Evolutionary conservation across 768 basidiomycete species (phyloP).

Genomic region (Boletus subparvulus): DNA sequence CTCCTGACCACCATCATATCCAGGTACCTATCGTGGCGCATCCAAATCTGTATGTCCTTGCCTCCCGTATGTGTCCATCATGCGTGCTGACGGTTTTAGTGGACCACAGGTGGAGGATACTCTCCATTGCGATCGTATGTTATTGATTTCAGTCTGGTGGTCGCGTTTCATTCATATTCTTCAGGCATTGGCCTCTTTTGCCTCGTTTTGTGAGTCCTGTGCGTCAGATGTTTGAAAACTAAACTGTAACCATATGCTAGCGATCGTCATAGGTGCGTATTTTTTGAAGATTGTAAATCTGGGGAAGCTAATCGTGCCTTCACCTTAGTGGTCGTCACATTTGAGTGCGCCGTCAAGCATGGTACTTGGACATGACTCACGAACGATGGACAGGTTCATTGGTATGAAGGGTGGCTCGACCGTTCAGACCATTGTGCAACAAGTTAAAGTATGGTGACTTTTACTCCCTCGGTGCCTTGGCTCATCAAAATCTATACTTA

Average conservation of each 20-base stretch:
- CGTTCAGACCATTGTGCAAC: neutral
- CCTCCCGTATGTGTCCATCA: neutral
- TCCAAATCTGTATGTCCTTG: neutral
- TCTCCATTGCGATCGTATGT: constrained; percentile 1
- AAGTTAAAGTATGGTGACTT: neutral
- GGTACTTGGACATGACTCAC: neutral
- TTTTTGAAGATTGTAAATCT: neutral
- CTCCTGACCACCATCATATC: neutral
- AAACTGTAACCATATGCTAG: neutral
- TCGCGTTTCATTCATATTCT: neutral
- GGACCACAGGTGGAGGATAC: neutral
- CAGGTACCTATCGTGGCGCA: constrained; percentile 4
- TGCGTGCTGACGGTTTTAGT: neutral
- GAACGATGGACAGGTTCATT: neutral
- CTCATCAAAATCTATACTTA: neutral
- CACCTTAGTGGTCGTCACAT: neutral
- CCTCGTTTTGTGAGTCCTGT: neutral
- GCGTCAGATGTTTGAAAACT: neutral
- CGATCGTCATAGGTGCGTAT: constrained; percentile 2
- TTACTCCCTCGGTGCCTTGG: neutral
- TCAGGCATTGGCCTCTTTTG: neutral
- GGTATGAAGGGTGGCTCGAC: neutral
- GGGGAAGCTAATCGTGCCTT: neutral
- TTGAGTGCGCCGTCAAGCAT: neutral
- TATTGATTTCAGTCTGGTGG: neutral